phyloP scores from a whole-genome alignment of 164 flowering plant genomes.

The Nelumbo lutea region DNA sequence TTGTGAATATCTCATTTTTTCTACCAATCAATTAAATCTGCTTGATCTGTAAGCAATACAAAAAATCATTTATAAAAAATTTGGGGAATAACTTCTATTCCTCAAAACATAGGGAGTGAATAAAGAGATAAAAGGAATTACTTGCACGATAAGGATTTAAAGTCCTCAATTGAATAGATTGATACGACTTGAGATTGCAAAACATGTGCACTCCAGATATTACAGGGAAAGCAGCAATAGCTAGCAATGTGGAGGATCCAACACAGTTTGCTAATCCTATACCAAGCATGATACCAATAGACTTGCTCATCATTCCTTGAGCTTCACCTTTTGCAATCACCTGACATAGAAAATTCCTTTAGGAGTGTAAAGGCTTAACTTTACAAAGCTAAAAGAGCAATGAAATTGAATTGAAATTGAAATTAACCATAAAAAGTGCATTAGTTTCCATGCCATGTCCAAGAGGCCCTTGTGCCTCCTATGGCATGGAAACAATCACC shows the following conservation, averaged over 20 bases:
- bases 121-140: constrained; percentile 23
- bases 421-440: no score
- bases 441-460: no score
- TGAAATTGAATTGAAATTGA: background rate
- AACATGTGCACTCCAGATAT: constrained; percentile 91
- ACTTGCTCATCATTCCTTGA: constrained; percentile 99
- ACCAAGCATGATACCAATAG: constrained; percentile 79
- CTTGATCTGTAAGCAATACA: no score
- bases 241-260: constrained; percentile 67
- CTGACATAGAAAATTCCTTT: constrained; percentile 32
- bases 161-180: constrained; percentile 79
- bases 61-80: no score
- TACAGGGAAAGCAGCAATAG: constrained; percentile 66
- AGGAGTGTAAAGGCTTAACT: background rate
- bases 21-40: no score
- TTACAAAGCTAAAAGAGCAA: background rate
- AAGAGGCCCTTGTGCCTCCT: no score
- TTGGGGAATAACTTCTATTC: no score
- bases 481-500: no score
- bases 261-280: constrained; percentile 70
- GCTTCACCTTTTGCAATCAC: constrained; percentile 99
- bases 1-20: no score
- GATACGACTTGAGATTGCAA: constrained; percentile 94
- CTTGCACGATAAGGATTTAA: constrained; percentile 99
- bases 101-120: background rate